Percentiles rank a stretch among this genome's conserved stretches.
Evolutionary conservation across 805 yeast species (phyloP).

Genomic region (Kluyveromyces dobzhanskii): DNA sequence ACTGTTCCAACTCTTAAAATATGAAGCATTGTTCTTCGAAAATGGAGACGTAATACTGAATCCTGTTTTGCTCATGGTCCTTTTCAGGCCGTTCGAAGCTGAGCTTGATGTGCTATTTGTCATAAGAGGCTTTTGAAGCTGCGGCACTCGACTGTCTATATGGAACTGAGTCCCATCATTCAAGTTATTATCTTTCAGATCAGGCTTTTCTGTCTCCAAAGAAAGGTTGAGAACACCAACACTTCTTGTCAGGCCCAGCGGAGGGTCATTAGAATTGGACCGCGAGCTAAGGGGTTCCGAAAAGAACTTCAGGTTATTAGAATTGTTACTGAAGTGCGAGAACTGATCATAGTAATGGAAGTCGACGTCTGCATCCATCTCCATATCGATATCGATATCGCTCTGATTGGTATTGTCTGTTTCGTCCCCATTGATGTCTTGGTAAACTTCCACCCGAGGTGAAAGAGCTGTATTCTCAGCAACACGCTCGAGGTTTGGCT

Average conservation of each 20-base stretch:
- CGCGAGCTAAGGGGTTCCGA: slow-evolving; percentile 14
- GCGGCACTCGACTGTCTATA: slow-evolving; percentile 25
- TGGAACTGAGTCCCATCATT: slow-evolving; percentile 12
- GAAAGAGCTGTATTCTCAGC: slow-evolving; percentile 1
- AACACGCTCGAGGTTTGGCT: not conserved
- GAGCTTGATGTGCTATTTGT: slow-evolving; percentile 7
- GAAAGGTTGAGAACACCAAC: slow-evolving; percentile 44
- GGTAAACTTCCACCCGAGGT: slow-evolving; percentile 2
- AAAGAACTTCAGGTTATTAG: slow-evolving; percentile 22
- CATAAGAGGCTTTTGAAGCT: slow-evolving; percentile 1
- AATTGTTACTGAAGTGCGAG: slow-evolving; percentile 4
- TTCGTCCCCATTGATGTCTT: slow-evolving; percentile 3
- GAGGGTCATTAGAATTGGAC: slow-evolving; percentile 10
- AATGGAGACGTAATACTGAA: slow-evolving; percentile 20
- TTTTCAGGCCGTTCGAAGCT: slow-evolving; percentile 16
- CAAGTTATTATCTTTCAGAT: slow-evolving; percentile 5
- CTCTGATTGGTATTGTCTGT: slow-evolving; percentile 2
- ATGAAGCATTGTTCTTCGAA: slow-evolving; percentile 17
- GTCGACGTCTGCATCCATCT: slow-evolving; percentile 1
- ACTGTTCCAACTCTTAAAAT: not conserved
- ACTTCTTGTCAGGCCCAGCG: slow-evolving; percentile 39
- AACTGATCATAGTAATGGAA: slow-evolving; percentile 2
- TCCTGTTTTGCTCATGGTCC: slow-evolving; percentile 23
- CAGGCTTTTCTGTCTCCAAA: slow-evolving; percentile 30
- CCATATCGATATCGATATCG: slow-evolving; percentile 1